Evolutionary conservation across 441 rosid genomes (phyloP), one percentile per base, ranked within the genome.

Genomic region (Cnidoscolus chayamansa): DNA sequence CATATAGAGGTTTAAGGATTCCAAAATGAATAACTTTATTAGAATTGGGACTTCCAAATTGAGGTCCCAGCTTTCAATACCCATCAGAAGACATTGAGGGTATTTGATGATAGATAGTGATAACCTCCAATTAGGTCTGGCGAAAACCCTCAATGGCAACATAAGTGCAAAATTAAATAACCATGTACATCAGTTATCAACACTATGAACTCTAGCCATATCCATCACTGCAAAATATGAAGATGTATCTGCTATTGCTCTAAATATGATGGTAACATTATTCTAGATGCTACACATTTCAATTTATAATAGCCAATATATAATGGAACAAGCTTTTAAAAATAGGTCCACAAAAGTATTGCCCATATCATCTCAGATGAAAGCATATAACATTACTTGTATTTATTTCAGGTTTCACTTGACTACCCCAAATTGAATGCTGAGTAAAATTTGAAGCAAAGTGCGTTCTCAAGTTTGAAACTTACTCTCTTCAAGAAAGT

Each of bases 401-500:
- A 70, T 65, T 13, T 15, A 54, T 20, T 48, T 8, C 10, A 11
- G n/a, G 30, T 13, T 61, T 45, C 25, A 35, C 35, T 48, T 30
- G 2, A 60, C 31, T 4, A 32, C 74, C 45, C 50, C 11, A 47
- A 45, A 40, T 5, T 40, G 58, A 75, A 61, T 11, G 19, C 53
- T 37, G 19, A 55, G 16, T 59, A 54, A 56, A 76, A 11, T 9
- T 40, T 64, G 71, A 40, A 40, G 45, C 45, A 40, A 40, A 76
- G 7, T 60, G 74, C 56, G 20, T 37, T 72, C 70, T 49, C 71
- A 37, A 62, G 35, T 10, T 19, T 17, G 35, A 66, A 67, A 77
- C 85, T 76, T 86, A 94, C 97, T 72, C 82, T 86, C 86, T 94
- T 92, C 9, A 92, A 86, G 80, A 92, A 85, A 57, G 78, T 67